A percentile compares a stretch with the other conserved stretches of the same genome.
Conservation (phyloP, 352 stramenopile species). For the Paralagenidium karlingii region DNA sequence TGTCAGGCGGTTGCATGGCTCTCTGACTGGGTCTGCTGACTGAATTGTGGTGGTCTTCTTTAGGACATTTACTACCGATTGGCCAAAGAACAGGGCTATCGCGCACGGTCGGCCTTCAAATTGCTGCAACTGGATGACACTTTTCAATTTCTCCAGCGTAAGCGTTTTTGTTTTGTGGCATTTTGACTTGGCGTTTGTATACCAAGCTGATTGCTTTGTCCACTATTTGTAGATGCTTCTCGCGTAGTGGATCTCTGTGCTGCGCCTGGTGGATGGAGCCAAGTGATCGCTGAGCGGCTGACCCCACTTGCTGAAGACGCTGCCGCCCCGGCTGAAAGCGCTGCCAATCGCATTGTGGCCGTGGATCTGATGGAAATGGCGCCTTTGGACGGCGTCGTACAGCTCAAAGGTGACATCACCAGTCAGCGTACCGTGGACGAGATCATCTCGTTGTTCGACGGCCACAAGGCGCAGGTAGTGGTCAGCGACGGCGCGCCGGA, state of each 20-base stretch:
- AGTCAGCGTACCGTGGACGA: slow-evolving; percentile 54
- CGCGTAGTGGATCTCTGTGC: slow-evolving; percentile 77
- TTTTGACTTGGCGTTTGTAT: no score
- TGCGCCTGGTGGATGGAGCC: slow-evolving; percentile 75
- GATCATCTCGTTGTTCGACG: slow-evolving; percentile 53
- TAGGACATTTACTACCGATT: slow-evolving; percentile 90
- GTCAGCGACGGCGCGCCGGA: slow-evolving; percentile 99
- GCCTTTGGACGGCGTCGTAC: slow-evolving; percentile 78
- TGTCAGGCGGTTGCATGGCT: no score
- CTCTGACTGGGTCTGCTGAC: background rate
- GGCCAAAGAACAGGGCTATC: slow-evolving; percentile 91
- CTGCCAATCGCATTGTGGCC: slow-evolving; percentile 36
- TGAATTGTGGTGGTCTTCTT: background rate
- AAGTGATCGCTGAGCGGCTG: slow-evolving; percentile 80
- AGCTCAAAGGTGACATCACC: slow-evolving; percentile 77
- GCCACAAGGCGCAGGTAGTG: slow-evolving; percentile 92
- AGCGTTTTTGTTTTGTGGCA: background rate
- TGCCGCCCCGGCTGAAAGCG: slow-evolving; percentile 2
- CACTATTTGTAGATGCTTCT: slow-evolving; percentile 28
- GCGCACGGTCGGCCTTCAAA: slow-evolving; percentile 97
- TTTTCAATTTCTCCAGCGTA: slow-evolving; percentile 87
- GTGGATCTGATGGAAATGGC: slow-evolving; percentile 94
- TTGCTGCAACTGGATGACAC: slow-evolving; percentile 98
- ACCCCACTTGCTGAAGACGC: background rate
- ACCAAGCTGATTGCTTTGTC: background rate